Evolutionary conservation across 1,284 basidiomycete species (phyloP).

Genomic region (Earliella scabrosa): DNA sequence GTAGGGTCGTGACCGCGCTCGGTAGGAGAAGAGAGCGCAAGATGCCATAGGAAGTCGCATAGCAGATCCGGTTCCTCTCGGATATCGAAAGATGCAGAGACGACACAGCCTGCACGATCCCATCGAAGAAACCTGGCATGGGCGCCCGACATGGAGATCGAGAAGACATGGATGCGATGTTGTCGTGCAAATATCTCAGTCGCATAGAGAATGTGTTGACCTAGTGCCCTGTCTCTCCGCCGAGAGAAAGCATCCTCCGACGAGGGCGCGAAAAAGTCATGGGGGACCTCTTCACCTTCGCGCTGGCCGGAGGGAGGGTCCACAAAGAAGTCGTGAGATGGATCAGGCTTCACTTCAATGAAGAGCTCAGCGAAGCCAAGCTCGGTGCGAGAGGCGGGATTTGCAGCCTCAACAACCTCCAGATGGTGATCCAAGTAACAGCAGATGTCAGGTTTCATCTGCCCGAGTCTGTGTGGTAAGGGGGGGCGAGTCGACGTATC

Average conservation of each 20-base stretch:
- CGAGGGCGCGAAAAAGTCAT: too few species aligned
- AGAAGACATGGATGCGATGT: slow-evolving; percentile 25
- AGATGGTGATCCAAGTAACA: neutral
- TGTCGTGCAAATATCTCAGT: slow-evolving; percentile 15
- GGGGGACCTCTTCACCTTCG: too few species aligned
- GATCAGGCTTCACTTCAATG: neutral
- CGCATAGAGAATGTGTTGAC: slow-evolving; percentile 9
- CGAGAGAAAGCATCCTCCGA: too few species aligned
- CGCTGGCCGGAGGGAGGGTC: too few species aligned
- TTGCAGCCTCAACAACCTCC: neutral
- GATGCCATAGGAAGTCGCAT: slow-evolving; percentile 33
- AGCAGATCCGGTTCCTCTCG: slow-evolving; percentile 20
- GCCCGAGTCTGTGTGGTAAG: too few species aligned
- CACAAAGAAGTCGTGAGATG: slow-evolving; percentile 8
- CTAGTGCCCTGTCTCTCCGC: too few species aligned
- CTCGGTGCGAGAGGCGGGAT: neutral
- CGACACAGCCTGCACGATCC: slow-evolving; percentile 35
- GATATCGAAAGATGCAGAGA: slow-evolving; percentile 33
- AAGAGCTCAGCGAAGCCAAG: neutral
- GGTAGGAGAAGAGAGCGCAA: slow-evolving; percentile 11
- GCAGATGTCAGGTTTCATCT: neutral
- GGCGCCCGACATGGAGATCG: slow-evolving; percentile 28
- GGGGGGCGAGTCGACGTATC: too few species aligned
- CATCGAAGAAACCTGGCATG: slow-evolving; percentile 33
- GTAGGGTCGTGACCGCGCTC: slow-evolving; percentile 30